Conservation (phyloP, 805 yeast species). For the Pichia phayaonensis region DNA sequence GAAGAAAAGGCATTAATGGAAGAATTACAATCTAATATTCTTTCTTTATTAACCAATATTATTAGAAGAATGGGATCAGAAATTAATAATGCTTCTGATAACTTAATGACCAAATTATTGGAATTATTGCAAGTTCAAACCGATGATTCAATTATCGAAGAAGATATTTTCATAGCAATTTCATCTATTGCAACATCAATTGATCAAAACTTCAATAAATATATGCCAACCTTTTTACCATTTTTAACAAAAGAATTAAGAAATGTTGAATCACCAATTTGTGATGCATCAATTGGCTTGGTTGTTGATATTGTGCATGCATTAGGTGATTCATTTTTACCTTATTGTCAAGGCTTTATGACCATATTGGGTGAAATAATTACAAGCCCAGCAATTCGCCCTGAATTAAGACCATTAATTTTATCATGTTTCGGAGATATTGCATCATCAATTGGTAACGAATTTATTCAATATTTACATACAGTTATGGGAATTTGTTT, state of each 20-base stretch:
- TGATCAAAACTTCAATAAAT: constrained; percentile 62
- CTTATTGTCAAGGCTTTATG: constrained; percentile 78
- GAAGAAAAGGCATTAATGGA: constrained; percentile 77
- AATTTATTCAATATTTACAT: constrained; percentile 67
- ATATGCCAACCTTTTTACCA: constrained; percentile 78
- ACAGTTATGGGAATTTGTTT: constrained; percentile 75
- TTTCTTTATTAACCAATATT: constrained; percentile 73
- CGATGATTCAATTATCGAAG: constrained; percentile 69
- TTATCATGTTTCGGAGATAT: constrained; percentile 93
- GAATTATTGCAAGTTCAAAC: constrained; percentile 55
- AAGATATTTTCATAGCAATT: constrained; percentile 87
- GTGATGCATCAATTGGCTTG: constrained; percentile 87
- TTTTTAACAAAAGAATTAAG: constrained; percentile 70
- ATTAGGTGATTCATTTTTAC: constrained; percentile 62
- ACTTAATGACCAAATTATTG: constrained; percentile 75
- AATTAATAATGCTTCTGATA: constrained; percentile 65
- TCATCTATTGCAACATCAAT: constrained; percentile 83
- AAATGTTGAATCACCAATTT: constrained; percentile 76
- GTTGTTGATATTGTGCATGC: constrained; percentile 93
- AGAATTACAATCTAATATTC: constrained; percentile 78
- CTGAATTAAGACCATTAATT: constrained; percentile 80
- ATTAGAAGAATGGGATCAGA: constrained; percentile 72
- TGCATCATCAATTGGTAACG: constrained; percentile 78
- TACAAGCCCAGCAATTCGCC: constrained; percentile 57
- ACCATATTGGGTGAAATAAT: constrained; percentile 68